Conservation (phyloP, 2,329 filamentous ascomycete species). For the Coniochaeta sp. region DNA sequence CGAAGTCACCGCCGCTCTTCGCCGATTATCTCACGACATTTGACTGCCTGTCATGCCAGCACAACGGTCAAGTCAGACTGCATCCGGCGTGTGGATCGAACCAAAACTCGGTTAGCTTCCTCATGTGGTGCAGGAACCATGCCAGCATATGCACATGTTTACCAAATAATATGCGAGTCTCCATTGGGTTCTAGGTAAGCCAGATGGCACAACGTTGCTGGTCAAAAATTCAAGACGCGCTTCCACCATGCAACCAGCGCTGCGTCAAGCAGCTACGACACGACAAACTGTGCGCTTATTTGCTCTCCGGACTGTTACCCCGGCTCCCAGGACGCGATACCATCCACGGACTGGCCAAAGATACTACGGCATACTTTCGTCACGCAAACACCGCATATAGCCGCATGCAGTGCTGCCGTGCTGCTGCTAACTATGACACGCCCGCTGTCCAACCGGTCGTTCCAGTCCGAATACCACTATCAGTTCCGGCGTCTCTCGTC, state of each 20-base stretch:
- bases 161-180: conserved; percentile 20
- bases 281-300: conserved; percentile 11
- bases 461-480: conserved; percentile 5
- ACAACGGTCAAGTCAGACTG: conserved; percentile 9
- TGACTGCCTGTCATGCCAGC: conserved; percentile 4
- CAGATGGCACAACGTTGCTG: conserved; percentile 41
- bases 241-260: conserved; percentile 14
- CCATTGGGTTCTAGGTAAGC: conserved; percentile 31
- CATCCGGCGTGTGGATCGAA: conserved; percentile 15
- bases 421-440: background rate
- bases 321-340: conserved; percentile 5
- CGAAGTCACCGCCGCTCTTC: background rate
- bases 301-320: conserved; percentile 9
- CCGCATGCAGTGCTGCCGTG: conserved; percentile 6
- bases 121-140: conserved; percentile 22
- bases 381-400: conserved; percentile 5
- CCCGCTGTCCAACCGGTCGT: background rate
- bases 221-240: conserved; percentile 23
- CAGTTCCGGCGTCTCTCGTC: conserved; percentile 19
- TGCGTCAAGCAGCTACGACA: conserved; percentile 8
- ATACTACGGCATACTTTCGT: conserved; percentile 5
- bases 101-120: conserved; percentile 23
- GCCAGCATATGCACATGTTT: conserved; percentile 25
- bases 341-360: conserved; percentile 7
- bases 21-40: background rate